Base-by-base conservation (phyloP, 805 yeast species). In the Yarrowia divulgata region DNA sequence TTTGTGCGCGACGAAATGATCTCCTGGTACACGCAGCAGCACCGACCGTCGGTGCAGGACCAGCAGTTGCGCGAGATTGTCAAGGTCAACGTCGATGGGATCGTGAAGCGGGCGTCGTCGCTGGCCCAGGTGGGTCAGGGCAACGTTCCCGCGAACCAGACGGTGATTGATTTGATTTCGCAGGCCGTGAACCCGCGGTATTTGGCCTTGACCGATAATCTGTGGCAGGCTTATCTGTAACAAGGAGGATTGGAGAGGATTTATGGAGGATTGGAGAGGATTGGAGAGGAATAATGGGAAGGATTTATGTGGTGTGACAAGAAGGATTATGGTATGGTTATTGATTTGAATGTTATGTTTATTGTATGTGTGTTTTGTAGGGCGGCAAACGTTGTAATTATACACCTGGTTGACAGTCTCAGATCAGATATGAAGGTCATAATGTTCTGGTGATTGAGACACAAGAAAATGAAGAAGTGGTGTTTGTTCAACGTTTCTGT, bases 141-240 rank as follows among this genome's bases (percentile, higher is more conserved):
- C 40, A 80, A 85, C 40, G 87, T 90, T 1, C 89, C 90, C 45
- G 90, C 97, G 10, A 91, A 97, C 45, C 98, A 94, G 78, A 88
- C 91, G 71, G 90, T 93, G 42, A 84, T 95, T 73, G 98, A 95
- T 74, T 85, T 94, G 75, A 91, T 95, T 67, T 89, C 97, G 6
- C 93, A 91, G 75, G 98, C 99, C 8, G 98, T 93, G 16, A 94
- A 93, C 76, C 98, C 98, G 43, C 86, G 97, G 74, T 91, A 92
- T 74, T 81, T 95, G 73, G 98, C 98, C 16, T 87, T 91, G 68
- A 89, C 97, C 7, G 99, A 95, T 74, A 88, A 93, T 16, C 83
- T 91, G 72, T 95, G 97, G 93, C 91, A 95, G 97, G 95, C 99
- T 0, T 95, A 92, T 81, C 86, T 93, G 19, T 73, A 93, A n/a